Base-by-base conservation (phyloP, 2,329 filamentous ascomycete genomes). In the Trichoderma harzianum region DNA sequence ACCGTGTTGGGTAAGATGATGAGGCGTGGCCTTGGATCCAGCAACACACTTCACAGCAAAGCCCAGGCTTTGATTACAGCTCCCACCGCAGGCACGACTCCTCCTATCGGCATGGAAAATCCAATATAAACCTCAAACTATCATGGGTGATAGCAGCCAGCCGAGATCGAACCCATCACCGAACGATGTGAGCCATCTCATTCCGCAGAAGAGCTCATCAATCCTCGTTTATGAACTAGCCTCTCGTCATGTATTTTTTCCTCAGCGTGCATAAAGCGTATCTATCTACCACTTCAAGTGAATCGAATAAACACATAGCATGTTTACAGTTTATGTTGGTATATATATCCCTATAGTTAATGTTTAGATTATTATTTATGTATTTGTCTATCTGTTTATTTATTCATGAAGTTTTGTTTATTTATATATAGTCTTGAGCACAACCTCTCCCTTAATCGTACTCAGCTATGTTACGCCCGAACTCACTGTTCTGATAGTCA, bases 1-100 rank as follows among this genome's bases (percentile, higher is more conserved):
- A 92, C 92, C 1, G 91, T 96, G 0, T 82, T 98, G 1, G 94
- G 93, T 7, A 93, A 91, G 78, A 96, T 98, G 91, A 93, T 95
- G 87, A 95, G 92, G 82, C 88, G 94, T 64, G 92, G 92, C 2
- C 79, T 90, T 3, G 83, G 81, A 6, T 80, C 82, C 3, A 81
- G 76, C 72, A 80, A 80, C 30, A 80, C 80, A 5, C 36, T 74
- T 18, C 76, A 71, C 53, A 79, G 76, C 66, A 83, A 80, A 71
- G 79, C 76, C n/a, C 76, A 78, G 36, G 77, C 69, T 26, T 79
- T 80, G 4, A 79, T 76, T 53, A 74, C 78, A 3, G 77, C 77
- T 4, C 70, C 73, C 18, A 70, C 67, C 4, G 71, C 75, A 7
- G 75, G 72, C 53, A 68, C 73, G 6, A 76, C 76, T 3, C 77